A percentile compares a stretch with the other conserved stretches of the same genome.
Evolutionary conservation across 176 grass and related monocot genomes (phyloP).

Genomic region (Tillandsia fasciculata): DNA sequence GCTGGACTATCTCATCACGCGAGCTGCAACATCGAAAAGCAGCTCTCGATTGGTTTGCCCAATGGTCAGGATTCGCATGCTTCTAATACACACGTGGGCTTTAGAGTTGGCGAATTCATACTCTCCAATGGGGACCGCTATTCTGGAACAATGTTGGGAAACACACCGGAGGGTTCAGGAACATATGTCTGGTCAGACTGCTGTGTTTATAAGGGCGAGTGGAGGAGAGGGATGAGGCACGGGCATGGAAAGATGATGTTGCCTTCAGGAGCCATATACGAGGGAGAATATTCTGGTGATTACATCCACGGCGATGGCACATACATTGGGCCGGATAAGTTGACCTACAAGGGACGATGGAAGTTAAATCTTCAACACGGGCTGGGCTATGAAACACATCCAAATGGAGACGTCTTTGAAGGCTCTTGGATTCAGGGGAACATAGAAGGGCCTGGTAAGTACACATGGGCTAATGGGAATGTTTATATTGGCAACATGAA

Average conservation of each 20-base stretch:
- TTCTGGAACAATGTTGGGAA: conserved; percentile 55
- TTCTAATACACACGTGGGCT: conserved; percentile 29
- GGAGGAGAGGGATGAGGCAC: conserved; percentile 78
- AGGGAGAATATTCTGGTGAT: conserved; percentile 72
- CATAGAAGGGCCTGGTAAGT: conserved; percentile 78
- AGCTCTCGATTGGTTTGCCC: conserved; percentile 24
- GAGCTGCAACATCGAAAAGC: conserved; percentile 45
- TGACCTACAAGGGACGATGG: conserved; percentile 71
- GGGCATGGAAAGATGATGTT: conserved; percentile 66
- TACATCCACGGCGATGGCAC: conserved; percentile 79
- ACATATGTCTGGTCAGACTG: conserved; percentile 70
- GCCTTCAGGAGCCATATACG: conserved; percentile 51
- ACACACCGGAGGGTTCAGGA: conserved; percentile 72
- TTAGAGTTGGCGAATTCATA: conserved; percentile 44
- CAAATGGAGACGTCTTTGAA: conserved; percentile 75
- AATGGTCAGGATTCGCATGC: conserved; percentile 44
- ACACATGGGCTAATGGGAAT: conserved; percentile 71
- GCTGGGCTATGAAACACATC: conserved; percentile 63
- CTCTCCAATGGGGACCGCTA: conserved; percentile 63
- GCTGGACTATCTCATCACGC: conserved; percentile 29
- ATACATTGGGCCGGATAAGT: conserved; percentile 38
- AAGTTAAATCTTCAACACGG: conserved; percentile 89
- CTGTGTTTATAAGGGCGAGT: conserved; percentile 69
- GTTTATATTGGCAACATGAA: conserved; percentile 83
- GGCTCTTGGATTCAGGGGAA: conserved; percentile 90